These are phyloP conservation scores for Pythium pyrilobum DNA, from an alignment of 352 stramenopile genomes.

Conservation along the genomic window DNA sequence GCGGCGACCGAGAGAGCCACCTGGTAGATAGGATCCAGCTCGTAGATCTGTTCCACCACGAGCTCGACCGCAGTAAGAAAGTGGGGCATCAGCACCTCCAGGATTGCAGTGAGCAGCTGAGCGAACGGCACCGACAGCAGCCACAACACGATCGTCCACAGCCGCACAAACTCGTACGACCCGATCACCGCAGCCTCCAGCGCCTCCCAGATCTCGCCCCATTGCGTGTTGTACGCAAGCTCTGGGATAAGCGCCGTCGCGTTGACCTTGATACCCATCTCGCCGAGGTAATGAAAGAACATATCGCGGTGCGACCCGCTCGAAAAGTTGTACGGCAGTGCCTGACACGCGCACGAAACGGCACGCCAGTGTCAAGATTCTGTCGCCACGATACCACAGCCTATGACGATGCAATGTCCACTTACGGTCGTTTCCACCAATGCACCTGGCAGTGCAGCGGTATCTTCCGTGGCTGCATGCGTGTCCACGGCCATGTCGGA, in stretches of 20 bases:
- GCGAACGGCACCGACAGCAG: slow-evolving; percentile 43
- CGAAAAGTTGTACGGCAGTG: background rate
- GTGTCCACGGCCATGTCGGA: background rate
- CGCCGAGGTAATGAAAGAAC: slow-evolving; percentile 15
- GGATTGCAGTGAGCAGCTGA: slow-evolving; percentile 29
- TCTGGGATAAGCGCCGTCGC: slow-evolving; percentile 27
- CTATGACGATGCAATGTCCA: too few species aligned
- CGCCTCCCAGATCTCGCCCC: slow-evolving; percentile 49
- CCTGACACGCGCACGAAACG: background rate
- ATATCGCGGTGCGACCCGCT: slow-evolving; percentile 6
- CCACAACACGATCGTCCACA: slow-evolving; percentile 54
- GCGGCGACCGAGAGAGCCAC: slow-evolving; percentile 22
- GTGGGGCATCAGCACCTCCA: slow-evolving; percentile 64
- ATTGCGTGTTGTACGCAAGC: slow-evolving; percentile 53
- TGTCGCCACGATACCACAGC: background rate
- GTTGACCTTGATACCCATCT: slow-evolving; percentile 14
- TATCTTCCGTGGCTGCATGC: too few species aligned
- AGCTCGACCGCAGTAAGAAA: slow-evolving; percentile 36
- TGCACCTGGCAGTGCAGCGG: too few species aligned
- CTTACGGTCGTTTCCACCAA: too few species aligned
- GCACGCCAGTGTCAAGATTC: background rate
- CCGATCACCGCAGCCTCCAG: slow-evolving; percentile 46
- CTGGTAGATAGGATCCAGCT: slow-evolving; percentile 65
- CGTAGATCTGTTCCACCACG: slow-evolving; percentile 32
- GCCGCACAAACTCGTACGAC: slow-evolving; percentile 52